A percentile compares a stretch with the other conserved stretches of the same genome.
Evolutionary conservation across 768 basidiomycete genomes (phyloP).

Genomic region (Leccinum subtestaceum): DNA sequence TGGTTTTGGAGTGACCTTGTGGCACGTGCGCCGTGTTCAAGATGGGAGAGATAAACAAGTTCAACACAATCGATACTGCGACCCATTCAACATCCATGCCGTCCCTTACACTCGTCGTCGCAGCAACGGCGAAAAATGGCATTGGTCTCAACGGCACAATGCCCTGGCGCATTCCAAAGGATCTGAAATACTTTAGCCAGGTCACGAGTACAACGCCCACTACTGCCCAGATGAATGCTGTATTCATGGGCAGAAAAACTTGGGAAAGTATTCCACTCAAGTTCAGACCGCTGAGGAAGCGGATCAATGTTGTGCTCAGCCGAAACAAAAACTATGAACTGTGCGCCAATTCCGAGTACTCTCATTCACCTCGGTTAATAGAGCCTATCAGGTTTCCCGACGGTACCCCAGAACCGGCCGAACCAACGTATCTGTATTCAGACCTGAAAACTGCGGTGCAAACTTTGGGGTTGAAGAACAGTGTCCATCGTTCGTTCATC

Average conservation of each 20-base stretch:
- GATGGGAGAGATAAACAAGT: not conserved
- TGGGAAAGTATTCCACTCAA: conserved; percentile 95
- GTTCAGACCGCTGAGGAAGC: conserved; percentile 73
- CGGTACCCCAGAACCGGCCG: not conserved
- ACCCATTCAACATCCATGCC: conserved; percentile 39
- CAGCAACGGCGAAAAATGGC: conserved; percentile 82
- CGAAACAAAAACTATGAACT: conserved; percentile 55
- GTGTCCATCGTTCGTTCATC: conserved; percentile 65
- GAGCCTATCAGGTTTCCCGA: conserved; percentile 11
- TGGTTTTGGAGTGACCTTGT: no score
- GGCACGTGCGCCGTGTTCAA: not conserved
- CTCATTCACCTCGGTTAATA: conserved; percentile 7
- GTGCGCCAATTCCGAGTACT: conserved; percentile 41
- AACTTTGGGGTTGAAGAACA: conserved; percentile 8
- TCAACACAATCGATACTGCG: not conserved
- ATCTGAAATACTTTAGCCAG: conserved; percentile 91
- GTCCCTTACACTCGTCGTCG: conserved; percentile 87
- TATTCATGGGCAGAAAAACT: conserved; percentile 95
- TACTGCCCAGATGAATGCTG: conserved; percentile 58
- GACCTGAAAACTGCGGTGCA: conserved; percentile 21
- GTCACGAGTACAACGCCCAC: conserved; percentile 63
- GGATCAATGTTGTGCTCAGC: conserved; percentile 79
- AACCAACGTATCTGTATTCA: conserved; percentile 32
- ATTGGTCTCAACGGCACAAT: conserved; percentile 77
- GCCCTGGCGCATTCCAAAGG: conserved; percentile 86